Evolutionary conservation across 2,329 filamentous ascomycete genomes (phyloP).

Genomic region (Coniochaeta sp.): DNA sequence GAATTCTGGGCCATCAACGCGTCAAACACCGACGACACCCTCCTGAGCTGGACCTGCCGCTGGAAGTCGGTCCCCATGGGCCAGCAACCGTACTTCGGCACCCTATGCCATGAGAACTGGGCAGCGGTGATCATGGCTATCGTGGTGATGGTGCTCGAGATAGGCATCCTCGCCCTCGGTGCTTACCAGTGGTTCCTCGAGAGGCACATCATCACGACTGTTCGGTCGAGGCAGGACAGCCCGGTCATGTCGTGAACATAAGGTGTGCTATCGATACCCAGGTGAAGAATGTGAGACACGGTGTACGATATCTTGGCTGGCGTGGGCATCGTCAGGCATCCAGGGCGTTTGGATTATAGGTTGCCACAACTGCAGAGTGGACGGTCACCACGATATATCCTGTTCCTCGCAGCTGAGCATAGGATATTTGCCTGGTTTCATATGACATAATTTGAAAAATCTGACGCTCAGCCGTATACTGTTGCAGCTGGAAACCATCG

Average conservation of each 20-base stretch:
- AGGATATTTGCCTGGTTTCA: neutral
- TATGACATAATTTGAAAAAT: neutral
- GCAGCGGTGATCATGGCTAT: constrained; percentile 46
- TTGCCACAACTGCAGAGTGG: neutral
- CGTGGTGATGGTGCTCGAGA: constrained; percentile 50
- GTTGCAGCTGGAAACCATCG: neutral
- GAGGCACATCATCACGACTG: constrained; percentile 16
- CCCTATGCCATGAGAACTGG: constrained; percentile 49
- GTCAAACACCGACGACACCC: constrained; percentile 43
- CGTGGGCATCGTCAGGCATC: neutral
- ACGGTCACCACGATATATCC: neutral
- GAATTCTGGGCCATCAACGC: constrained; percentile 52
- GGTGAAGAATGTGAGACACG: neutral
- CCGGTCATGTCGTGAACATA: neutral
- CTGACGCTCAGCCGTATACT: neutral
- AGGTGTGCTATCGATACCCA: neutral
- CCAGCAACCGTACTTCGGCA: constrained; percentile 45
- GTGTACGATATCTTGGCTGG: neutral
- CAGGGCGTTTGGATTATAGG: neutral
- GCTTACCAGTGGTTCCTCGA: constrained; percentile 36
- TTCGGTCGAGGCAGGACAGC: neutral
- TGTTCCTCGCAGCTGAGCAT: neutral
- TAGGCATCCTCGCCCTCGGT: constrained; percentile 37
- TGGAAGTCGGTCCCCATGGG: constrained; percentile 48
- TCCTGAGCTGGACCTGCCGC: constrained; percentile 57